Evolutionary conservation across 2,329 filamentous ascomycete species (phyloP), one percentile per base, ranked within the genome.

Genomic region (Allantophomopsis cytisporea): DNA sequence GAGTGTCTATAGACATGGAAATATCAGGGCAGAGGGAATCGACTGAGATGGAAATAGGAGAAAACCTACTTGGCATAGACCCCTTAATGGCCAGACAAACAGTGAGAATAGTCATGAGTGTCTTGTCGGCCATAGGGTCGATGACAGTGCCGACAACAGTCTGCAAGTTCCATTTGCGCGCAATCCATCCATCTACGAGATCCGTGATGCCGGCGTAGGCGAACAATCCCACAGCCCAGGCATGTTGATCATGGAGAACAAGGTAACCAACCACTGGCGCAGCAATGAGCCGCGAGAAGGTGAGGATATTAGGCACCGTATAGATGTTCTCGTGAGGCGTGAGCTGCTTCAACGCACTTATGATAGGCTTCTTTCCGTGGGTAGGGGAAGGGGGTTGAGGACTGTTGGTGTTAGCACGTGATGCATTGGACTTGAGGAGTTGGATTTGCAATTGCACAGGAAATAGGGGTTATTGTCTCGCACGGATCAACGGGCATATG

Each of bases 91-190:
- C 87, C 35, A 96, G 63, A 47, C 83, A 87, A 11, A 89, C 79
- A 1, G 89, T 93, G 51, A 94, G 62, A 42, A 94, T 77, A 0
- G 89, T 95, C 91, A 98, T 96, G 47, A 98, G 71, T 7, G 77
- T 73, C 64, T 98, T 98, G 61, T 98, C 91, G 3, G 91, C 91
- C 83, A 95, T 91, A 5, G 91, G 91, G 54, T 94, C 88, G 45
- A 98, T 86, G 21, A 98, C 77, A 40, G 85, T 93, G 40, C 91
- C 91, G 8, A 96, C 86, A 1, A 98, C 89, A 1, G 91, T 96
- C 59, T 91, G 83, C 41, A 86, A 71, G 38, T 89, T 81, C 77
- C 83, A 96, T 43, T 71, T 73, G 32, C 91, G 76, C 18, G 91
- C 91, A 51, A 98, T 91, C 71, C 81, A 96, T 41, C 91, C 91